Evolutionary conservation across 208 protist species (phyloP).

Genomic region (Phytomonas francai): DNA sequence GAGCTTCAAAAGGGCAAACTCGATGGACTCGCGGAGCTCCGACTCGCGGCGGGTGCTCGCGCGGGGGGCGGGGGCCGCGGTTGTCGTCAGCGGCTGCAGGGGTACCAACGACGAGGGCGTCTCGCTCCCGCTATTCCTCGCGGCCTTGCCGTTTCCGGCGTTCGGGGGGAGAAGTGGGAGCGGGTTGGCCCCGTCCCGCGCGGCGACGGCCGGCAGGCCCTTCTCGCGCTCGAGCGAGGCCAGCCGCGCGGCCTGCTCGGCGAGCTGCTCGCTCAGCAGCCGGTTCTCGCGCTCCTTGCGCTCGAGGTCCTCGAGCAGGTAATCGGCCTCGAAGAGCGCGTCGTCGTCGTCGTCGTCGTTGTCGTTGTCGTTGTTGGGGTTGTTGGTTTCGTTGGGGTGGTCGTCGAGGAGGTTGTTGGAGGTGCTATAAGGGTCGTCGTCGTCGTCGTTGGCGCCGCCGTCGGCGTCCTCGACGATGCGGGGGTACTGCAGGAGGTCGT

Average conservation of each 20-base stretch:
- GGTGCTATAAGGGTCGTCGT: constrained; percentile 38
- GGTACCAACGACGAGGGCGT: background rate
- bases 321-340: constrained; percentile 1
- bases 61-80: background rate
- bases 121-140: background rate
- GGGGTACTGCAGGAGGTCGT: constrained; percentile 58
- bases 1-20: constrained; percentile 46
- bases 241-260: constrained; percentile 44
- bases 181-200: no score
- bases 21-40: constrained; percentile 19
- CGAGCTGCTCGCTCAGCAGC: constrained; percentile 32
- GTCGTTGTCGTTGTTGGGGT: constrained; percentile 17
- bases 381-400: constrained; percentile 24
- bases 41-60: constrained; percentile 4
- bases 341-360: constrained; percentile 22
- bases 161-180: no score
- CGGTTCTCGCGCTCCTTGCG: constrained; percentile 47
- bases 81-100: background rate
- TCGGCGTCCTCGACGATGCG: constrained; percentile 46
- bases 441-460: constrained; percentile 19
- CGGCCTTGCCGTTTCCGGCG: background rate
- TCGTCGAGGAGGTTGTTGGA: constrained; percentile 21
- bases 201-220: background rate
- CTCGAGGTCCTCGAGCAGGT: constrained; percentile 46
- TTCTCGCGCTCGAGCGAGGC: constrained; percentile 17